Evolutionary conservation across 1,284 basidiomycete genomes (phyloP), one percentile per base, ranked within the genome.

Genomic region (Cryptococcus sp.): DNA sequence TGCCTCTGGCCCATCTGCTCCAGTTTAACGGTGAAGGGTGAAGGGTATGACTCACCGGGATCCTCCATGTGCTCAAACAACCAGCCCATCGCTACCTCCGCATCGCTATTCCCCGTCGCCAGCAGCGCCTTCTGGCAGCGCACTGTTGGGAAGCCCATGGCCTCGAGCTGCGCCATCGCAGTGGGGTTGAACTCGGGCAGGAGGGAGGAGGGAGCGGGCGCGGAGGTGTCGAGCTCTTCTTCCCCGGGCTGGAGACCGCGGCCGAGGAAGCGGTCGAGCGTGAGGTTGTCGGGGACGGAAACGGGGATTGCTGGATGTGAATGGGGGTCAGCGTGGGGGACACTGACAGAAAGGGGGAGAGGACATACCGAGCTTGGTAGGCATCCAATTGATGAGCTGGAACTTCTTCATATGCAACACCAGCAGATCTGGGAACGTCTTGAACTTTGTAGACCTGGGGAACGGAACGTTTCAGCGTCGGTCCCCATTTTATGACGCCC

Each of bases 341-440:
- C 9, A 33, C 43, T 44, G 7, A 45, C 5, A 33, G 28, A 9
- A 9, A 6, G 15, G 3, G 37, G 20, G 5, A 21, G 13, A 16
- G 11, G 3, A 78, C 83, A 36, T 57, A 91, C 90, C 89, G 37
- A 98, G 83, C 76, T 98, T 98, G 5, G 88, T 84, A 0, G 96
- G 95, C 3, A 98, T 91, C 95, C 95, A 98, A 69, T 94, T 94
- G 53, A 95, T 86, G 6, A 97, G 83, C 77, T 95, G 90, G 80
- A 98, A 98, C 68, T 96, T 94, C 68, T 90, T 91, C 52, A 92
- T 87, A 67, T 97, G 94, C 0, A 99, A 76, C 4, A 95, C 86
- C 0, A 98, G 82, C 2, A 93, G 85, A 23, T 92, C 83, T 0
- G 95, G 95, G 81, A 95, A 93, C 0, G 89, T 88, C 5, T 88